phyloP scores from a whole-genome alignment of 208 protist genomes.

The Hexamita inflata region DNA sequence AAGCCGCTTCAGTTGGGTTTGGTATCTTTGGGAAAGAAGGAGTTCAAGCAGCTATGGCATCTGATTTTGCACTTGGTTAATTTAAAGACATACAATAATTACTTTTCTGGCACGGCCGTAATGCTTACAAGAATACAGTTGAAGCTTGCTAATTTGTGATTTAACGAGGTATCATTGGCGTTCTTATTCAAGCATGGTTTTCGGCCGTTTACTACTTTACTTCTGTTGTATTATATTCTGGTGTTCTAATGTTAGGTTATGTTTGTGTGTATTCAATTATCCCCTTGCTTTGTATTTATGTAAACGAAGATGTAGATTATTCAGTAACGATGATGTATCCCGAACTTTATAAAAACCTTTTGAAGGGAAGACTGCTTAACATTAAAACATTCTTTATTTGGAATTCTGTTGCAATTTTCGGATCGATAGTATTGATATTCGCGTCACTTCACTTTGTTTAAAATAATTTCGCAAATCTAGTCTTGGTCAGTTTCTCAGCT shows the following conservation, averaged over 20 bases:
- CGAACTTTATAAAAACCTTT: neutral
- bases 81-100: conserved; percentile 28
- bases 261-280: neutral
- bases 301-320: conserved; percentile 25
- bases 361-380: neutral
- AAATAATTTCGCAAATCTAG: too few species aligned
- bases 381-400: conserved; percentile 6
- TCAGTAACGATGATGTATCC: neutral
- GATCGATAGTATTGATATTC: too few species aligned
- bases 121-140: neutral
- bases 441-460: too few species aligned
- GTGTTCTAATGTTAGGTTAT: conserved; percentile 9
- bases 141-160: neutral
- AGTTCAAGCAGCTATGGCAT: conserved; percentile 20
- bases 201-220: neutral
- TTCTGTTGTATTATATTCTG: conserved; percentile 4
- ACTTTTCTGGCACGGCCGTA: conserved; percentile 31
- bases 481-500: too few species aligned
- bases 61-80: conserved; percentile 23
- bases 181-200: conserved; percentile 1
- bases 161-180: neutral
- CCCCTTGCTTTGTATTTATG: neutral
- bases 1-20: conserved; percentile 28
- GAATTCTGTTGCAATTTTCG: too few species aligned
- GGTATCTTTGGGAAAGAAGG: conserved; percentile 37